Conservation (phyloP, 495 filamentous ascomycete genomes). For the Beverwykella pulmonaria region DNA sequence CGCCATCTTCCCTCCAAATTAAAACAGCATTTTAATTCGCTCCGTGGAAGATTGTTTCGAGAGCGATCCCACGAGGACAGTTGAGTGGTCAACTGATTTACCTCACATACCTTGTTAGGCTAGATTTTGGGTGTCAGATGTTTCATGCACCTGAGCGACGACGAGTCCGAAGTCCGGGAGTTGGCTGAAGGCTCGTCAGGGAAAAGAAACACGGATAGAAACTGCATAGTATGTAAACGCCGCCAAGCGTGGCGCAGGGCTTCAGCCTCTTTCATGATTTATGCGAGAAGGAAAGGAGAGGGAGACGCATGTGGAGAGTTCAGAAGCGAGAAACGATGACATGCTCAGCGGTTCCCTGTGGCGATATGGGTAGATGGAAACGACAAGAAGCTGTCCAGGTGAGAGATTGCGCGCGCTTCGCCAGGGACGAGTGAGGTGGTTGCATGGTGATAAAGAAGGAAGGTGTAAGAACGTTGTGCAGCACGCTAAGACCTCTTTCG, state of each 20-base stretch:
- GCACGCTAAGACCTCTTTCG: not conserved
- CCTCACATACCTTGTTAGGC: slow-evolving; percentile 15
- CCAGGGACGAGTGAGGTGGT: not conserved
- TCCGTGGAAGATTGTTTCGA: not conserved
- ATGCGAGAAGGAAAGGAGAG: not conserved
- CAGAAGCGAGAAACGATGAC: not conserved
- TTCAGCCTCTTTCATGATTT: not conserved
- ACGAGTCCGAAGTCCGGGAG: slow-evolving; percentile 20
- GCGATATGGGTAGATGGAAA: not conserved
- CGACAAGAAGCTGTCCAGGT: not conserved
- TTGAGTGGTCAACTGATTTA: slow-evolving; percentile 7
- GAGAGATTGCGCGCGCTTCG: slow-evolving; percentile 13
- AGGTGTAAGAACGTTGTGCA: not conserved
- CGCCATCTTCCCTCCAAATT: not conserved
- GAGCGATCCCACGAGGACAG: not conserved
- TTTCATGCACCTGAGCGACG: slow-evolving; percentile 10
- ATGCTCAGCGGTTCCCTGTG: not conserved
- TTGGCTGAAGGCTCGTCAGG: not conserved
- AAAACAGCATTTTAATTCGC: not conserved
- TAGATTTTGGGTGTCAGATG: slow-evolving; percentile 7
- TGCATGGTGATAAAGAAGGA: not conserved
- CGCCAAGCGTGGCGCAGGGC: slow-evolving; percentile 29
- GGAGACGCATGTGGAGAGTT: not conserved
- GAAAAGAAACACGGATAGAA: slow-evolving; percentile 5
- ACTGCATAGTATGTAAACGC: slow-evolving; percentile 1